Conservation (phyloP, 2,329 filamentous ascomycete species). For the Colletotrichum spinosum region DNA sequence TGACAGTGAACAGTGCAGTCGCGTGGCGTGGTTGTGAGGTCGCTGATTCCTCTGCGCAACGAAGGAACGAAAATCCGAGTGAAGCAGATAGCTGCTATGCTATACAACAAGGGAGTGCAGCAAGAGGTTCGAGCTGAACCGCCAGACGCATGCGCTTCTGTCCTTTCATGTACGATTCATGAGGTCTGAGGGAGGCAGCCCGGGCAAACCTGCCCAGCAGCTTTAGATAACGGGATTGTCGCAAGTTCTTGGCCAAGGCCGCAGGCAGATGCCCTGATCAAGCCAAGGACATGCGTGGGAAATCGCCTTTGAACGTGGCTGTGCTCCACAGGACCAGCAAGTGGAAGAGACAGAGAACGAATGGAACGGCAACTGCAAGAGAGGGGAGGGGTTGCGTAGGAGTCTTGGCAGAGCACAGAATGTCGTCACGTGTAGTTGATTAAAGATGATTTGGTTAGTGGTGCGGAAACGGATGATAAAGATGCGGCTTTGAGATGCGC, state of each 20-base stretch:
- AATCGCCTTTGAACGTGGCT: conserved; percentile 26
- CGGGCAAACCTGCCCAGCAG: conserved; percentile 33
- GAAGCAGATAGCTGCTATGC: conserved; percentile 8
- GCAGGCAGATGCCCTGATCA: conserved; percentile 21
- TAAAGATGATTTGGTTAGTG: not conserved
- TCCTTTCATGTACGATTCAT: conserved; percentile 34
- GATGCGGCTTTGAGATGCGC: too few species aligned
- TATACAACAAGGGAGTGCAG: conserved; percentile 11
- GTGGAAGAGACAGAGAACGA: conserved; percentile 26
- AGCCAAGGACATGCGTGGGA: conserved; percentile 22
- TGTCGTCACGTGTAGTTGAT: conserved; percentile 22
- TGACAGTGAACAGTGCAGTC: conserved; percentile 23
- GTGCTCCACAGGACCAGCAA: conserved; percentile 19
- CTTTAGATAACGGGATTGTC: conserved; percentile 15
- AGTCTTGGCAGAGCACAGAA: conserved; percentile 5
- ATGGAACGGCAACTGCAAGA: conserved; percentile 36
- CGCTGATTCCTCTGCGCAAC: conserved; percentile 26
- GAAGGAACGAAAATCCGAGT: conserved; percentile 25
- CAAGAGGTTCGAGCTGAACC: conserved; percentile 23
- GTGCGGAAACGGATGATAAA: too few species aligned
- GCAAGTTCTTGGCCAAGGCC: conserved; percentile 34
- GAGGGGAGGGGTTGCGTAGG: conserved; percentile 24
- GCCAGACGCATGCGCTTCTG: conserved; percentile 32
- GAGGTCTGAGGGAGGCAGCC: conserved; percentile 35
- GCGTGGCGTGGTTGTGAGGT: conserved; percentile 29